Evolutionary conservation across 2,329 filamentous ascomycete species (phyloP).

Genomic region (Penicillium digitatum): DNA sequence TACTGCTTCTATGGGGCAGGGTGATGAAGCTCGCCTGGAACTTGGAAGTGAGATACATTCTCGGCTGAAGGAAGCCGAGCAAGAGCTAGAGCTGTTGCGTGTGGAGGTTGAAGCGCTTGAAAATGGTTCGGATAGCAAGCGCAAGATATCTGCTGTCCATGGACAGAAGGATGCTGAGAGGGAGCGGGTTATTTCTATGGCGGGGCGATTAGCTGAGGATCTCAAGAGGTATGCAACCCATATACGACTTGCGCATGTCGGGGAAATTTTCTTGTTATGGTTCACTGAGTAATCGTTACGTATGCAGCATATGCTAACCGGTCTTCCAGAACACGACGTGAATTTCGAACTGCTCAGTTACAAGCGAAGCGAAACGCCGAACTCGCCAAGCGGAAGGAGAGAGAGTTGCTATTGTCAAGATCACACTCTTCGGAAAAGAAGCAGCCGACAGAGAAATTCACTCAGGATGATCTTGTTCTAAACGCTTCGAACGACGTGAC

Average conservation of each 20-base stretch:
- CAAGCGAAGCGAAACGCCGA: conserved; percentile 71
- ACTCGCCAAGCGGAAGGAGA: conserved; percentile 69
- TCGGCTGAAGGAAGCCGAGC: conserved; percentile 70
- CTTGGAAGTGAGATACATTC: conserved; percentile 77
- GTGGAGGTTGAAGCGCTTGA: conserved; percentile 73
- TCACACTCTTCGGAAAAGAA: conserved; percentile 30
- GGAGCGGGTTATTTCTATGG: conserved; percentile 62
- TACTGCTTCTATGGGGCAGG: conserved; percentile 59
- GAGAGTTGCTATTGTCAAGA: conserved; percentile 67
- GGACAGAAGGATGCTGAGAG: conserved; percentile 60
- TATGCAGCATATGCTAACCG: conserved; percentile 6
- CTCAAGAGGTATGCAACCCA: conserved; percentile 59
- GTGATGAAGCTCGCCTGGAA: conserved; percentile 65
- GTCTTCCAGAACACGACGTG: conserved; percentile 51
- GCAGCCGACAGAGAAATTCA: conserved; percentile 48
- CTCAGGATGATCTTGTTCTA: conserved; percentile 68
- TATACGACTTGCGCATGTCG: neutral
- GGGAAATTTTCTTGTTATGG: neutral
- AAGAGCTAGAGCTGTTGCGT: conserved; percentile 73
- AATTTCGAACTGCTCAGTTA: conserved; percentile 79
- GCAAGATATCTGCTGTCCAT: conserved; percentile 29
- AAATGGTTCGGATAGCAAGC: conserved; percentile 38
- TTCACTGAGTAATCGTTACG: too few relatives aligned
- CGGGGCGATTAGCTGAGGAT: conserved; percentile 65
- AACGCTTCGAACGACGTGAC: conserved; percentile 81